A percentile compares a stretch with the other conserved stretches of the same genome.
These are phyloP conservation scores for Penicillium canescens DNA, from an alignment of 495 filamentous ascomycete genomes.

Conservation along the genomic window DNA sequence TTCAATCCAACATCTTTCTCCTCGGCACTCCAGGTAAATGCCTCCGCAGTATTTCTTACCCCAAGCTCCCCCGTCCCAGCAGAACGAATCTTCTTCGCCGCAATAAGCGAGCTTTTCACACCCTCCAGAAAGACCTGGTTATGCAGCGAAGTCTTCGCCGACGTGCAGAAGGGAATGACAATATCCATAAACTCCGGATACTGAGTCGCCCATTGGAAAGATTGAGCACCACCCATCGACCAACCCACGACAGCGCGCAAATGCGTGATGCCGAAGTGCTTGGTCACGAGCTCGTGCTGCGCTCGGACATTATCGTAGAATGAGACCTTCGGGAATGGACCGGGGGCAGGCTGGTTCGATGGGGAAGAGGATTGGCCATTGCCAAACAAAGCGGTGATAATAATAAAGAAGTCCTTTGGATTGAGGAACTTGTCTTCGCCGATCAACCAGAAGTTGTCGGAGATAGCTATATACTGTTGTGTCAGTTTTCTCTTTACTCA, in stretches of 20 bases:
- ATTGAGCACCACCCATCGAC: slow-evolving; percentile 71
- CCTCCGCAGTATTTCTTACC: slow-evolving; percentile 31
- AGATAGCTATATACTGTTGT: slow-evolving; percentile 40
- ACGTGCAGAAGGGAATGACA: slow-evolving; percentile 66
- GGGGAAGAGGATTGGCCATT: slow-evolving; percentile 73
- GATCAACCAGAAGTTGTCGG: slow-evolving; percentile 67
- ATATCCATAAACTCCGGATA: slow-evolving; percentile 71
- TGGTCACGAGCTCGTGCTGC: slow-evolving; percentile 63
- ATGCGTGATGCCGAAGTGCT: slow-evolving; percentile 63
- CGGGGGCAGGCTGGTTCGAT: slow-evolving; percentile 56
- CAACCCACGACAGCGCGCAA: slow-evolving; percentile 65
- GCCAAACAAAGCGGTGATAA: slow-evolving; percentile 70
- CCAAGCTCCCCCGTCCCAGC: slow-evolving; percentile 46
- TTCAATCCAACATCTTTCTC: slow-evolving; percentile 64
- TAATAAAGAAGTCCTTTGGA: slow-evolving; percentile 66
- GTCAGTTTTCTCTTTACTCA: not conserved
- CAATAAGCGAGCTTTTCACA: slow-evolving; percentile 65
- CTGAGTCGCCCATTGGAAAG: slow-evolving; percentile 70
- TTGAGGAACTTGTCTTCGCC: slow-evolving; percentile 61
- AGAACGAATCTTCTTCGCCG: slow-evolving; percentile 56
- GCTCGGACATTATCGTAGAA: slow-evolving; percentile 72
- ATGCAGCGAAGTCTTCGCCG: slow-evolving; percentile 66
- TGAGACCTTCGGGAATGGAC: slow-evolving; percentile 59
- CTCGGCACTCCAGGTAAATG: slow-evolving; percentile 53
- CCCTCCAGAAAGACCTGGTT: slow-evolving; percentile 76